A percentile compares a stretch with the other conserved stretches of the same genome.
phyloP scores from a whole-genome alignment of 169 alveolate genomes.

The Condylostoma magnum region DNA sequence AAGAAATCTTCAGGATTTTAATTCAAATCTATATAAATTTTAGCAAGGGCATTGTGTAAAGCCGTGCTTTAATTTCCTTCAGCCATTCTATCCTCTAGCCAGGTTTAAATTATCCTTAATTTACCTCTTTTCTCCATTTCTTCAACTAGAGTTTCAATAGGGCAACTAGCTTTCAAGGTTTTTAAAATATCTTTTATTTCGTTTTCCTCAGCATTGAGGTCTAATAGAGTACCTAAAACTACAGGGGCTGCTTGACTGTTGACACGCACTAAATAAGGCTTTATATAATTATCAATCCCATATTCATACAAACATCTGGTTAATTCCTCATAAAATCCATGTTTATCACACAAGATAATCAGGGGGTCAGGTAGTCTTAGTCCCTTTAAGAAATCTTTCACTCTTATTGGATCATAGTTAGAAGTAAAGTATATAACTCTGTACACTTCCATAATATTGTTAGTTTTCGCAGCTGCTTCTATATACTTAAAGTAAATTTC shows the following conservation, averaged over 20 bases:
- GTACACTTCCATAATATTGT: conserved; percentile 96
- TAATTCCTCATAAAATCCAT: conserved; percentile 96
- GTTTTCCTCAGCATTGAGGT: conserved; percentile 97
- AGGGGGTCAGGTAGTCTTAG: conserved; percentile 96
- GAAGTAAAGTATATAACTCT: conserved; percentile 94
- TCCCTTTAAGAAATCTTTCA: conserved; percentile 95
- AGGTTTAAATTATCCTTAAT: conserved; percentile 92
- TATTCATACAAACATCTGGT: conserved; percentile 96
- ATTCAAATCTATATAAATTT: conserved; percentile 96
- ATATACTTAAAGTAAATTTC: conserved; percentile 95
- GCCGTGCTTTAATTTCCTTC: conserved; percentile 97
- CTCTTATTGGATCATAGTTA: conserved; percentile 95
- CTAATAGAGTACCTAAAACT: conserved; percentile 97
- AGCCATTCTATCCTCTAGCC: conserved; percentile 97
- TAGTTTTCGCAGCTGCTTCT: conserved; percentile 96
- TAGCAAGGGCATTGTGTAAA: conserved; percentile 98
- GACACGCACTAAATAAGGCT: conserved; percentile 95
- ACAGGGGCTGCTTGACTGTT: conserved; percentile 96
- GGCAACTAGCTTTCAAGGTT: conserved; percentile 91
- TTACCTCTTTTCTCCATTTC: conserved; percentile 97
- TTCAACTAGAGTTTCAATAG: conserved; percentile 95
- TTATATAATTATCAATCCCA: conserved; percentile 95
- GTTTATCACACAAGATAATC: conserved; percentile 97
- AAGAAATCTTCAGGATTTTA: conserved; percentile 95
- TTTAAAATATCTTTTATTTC: conserved; percentile 93